A percentile compares a stretch with the other conserved stretches of the same genome.
Evolutionary conservation across 208 protist genomes (phyloP).

Genomic region (Wallacemonas sp.): DNA sequence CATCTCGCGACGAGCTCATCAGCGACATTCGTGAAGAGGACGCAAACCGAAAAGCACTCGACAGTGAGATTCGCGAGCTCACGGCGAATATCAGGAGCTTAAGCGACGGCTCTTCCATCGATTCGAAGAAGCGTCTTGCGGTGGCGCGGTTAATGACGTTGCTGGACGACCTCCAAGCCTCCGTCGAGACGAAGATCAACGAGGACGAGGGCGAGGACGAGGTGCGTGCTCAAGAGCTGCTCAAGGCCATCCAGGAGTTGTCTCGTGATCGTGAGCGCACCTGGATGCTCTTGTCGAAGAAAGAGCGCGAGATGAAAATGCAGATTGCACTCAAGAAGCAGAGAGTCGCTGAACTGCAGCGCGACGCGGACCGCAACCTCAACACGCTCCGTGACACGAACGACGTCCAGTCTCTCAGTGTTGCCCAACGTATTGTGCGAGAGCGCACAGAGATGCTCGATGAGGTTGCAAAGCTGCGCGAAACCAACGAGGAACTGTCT

Average conservation of each 20-base stretch:
- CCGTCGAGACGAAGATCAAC: constrained; percentile 63
- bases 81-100: constrained; percentile 43
- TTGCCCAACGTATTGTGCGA: constrained; percentile 62
- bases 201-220: constrained; percentile 46
- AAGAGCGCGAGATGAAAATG: constrained; percentile 62
- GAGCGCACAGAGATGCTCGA: constrained; percentile 58
- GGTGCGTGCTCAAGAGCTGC: constrained; percentile 56
- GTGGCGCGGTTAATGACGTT: constrained; percentile 73
- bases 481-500: constrained; percentile 51
- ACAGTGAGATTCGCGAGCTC: constrained; percentile 43
- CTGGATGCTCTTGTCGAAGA: constrained; percentile 55
- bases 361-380: constrained; percentile 55
- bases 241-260: constrained; percentile 78
- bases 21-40: constrained; percentile 57
- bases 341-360: constrained; percentile 53
- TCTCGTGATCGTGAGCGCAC: constrained; percentile 70
- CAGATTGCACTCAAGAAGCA: constrained; percentile 76
- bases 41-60: constrained; percentile 35
- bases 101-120: constrained; percentile 29
- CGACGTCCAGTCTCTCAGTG: constrained; percentile 38
- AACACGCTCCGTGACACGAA: constrained; percentile 44
- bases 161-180: constrained; percentile 70
- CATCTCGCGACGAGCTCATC: constrained; percentile 55
- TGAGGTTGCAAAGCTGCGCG: constrained; percentile 63
- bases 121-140: constrained; percentile 58